phyloP scores from a whole-genome alignment of 129 eudicot species.

The Centella asiatica region DNA sequence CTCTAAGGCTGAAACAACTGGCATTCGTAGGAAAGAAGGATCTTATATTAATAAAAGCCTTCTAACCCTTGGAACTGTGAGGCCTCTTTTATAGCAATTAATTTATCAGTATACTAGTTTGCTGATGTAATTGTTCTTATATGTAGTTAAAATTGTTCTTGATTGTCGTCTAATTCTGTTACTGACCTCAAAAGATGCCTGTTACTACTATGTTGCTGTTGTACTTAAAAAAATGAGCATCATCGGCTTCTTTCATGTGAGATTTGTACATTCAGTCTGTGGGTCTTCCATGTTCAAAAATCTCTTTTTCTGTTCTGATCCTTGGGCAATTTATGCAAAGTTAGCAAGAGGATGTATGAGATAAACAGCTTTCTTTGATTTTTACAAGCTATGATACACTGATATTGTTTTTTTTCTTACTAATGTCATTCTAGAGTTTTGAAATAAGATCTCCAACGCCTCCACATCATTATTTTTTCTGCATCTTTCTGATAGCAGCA shows the following conservation, averaged over 20 bases:
- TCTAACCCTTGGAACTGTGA: conserved; percentile 99
- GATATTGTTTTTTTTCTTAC: neutral
- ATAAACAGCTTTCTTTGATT: conserved; percentile 2
- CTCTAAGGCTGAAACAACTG: conserved; percentile 88
- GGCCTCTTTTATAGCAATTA: conserved; percentile 46
- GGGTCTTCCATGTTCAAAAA: neutral
- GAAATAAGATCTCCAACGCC: neutral
- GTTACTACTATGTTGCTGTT: conserved; percentile 11
- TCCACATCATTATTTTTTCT: neutral
- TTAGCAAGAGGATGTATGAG: neutral
- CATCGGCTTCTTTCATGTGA: no score
- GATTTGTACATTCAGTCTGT: no score
- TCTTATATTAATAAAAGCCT: conserved; percentile 91
- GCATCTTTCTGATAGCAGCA: neutral
- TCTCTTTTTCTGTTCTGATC: neutral
- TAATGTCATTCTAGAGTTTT: neutral
- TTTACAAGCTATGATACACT: neutral
- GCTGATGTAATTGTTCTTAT: conserved; percentile 20
- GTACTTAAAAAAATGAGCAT: neutral
- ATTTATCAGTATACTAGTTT: conserved; percentile 34
- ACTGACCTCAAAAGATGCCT: conserved; percentile 16
- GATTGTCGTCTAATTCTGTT: conserved; percentile 1
- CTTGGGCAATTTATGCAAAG: neutral
- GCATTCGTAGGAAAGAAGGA: conserved; percentile 95
- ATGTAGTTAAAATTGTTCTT: neutral